Conservation (phyloP, 2,329 filamentous ascomycete genomes). For the Pseudogymnoascus sp. region DNA sequence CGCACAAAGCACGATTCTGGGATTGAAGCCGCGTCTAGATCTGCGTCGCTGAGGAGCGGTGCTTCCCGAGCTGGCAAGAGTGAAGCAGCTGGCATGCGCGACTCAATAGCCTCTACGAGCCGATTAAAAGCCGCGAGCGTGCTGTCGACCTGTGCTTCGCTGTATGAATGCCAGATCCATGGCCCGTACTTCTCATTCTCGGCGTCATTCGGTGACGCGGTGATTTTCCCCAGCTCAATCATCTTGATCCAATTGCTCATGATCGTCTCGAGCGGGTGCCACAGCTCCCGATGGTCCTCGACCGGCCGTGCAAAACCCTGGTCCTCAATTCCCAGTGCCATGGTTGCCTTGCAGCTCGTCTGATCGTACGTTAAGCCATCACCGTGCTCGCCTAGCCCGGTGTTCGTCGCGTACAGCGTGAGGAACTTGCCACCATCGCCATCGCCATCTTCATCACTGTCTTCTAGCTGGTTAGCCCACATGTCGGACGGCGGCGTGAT, state of each 20-base stretch:
- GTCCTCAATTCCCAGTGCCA: slow-evolving; percentile 14
- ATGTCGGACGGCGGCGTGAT: slow-evolving; percentile 16
- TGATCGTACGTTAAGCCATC: slow-evolving; percentile 28
- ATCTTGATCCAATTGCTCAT: slow-evolving; percentile 22
- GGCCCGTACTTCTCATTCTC: neutral
- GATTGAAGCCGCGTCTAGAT: neutral
- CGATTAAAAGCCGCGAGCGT: slow-evolving; percentile 9
- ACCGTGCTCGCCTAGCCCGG: slow-evolving; percentile 15
- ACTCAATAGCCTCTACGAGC: slow-evolving; percentile 12
- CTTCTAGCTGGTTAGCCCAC: slow-evolving; percentile 22
- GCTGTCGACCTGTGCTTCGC: neutral
- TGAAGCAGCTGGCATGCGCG: neutral
- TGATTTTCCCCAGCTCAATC: slow-evolving; percentile 19
- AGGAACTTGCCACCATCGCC: slow-evolving; percentile 9
- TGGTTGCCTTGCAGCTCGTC: slow-evolving; percentile 13
- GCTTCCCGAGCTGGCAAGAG: neutral
- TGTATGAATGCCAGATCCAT: slow-evolving; percentile 1
- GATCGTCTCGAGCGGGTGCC: slow-evolving; percentile 24
- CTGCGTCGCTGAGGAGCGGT: neutral
- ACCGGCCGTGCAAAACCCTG: slow-evolving; percentile 15
- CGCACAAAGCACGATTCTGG: slow-evolving; percentile 3
- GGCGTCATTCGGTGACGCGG: neutral
- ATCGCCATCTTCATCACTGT: no score
- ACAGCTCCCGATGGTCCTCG: slow-evolving; percentile 17
- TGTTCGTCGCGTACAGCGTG: slow-evolving; percentile 24